Base-by-base conservation (phyloP, 257 asterid genomes). In the Capsicum chinense region DNA sequence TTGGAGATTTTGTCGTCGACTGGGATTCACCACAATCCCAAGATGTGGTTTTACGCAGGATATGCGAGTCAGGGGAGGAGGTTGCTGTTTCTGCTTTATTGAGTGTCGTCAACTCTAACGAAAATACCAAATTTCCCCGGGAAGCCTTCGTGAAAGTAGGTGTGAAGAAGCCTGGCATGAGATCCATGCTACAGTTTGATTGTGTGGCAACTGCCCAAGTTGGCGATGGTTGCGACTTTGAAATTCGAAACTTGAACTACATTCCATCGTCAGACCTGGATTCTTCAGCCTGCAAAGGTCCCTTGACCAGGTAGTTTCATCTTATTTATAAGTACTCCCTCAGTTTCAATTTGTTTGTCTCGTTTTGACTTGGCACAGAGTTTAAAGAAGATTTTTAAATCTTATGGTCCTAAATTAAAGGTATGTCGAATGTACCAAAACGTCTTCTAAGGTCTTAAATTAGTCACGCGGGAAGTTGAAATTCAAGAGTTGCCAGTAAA, bases 131-230 rank as follows among this genome's bases (percentile, higher is more conserved):
- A 79, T 89, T 87, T 26, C 97, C 92, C 19, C 82, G 88, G 15
- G 91, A 94, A 81, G 93, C 97, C 81, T 85, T 88, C 90, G 79
- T 96, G 91, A 96, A 96, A 90, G 91, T 96, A 59, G 92, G 99
- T 84, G 82, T 96, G 80, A 96, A 92, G 85, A 96, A 93, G 90
- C 97, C 97, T 76, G 92, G 94, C 52, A 79, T 93, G 88, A 92
- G 88, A 89, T 94, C 95, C 71, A 88, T 96, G 89, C 87, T 93
- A 93, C 95, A 91, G 89, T 96, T 96, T 84, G 97, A 94, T 85
- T 96, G 98, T 83, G 87, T 87, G 68, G 97, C 93, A 70, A 89
- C 88, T 60, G 89, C 88, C 33, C 87, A 62, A 84, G 90, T 88
- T 76, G 87, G 79, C 47, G 81, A 69, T 35, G 85, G 83, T 52